phyloP scores from a whole-genome alignment of 768 basidiomycete genomes.

The Amanita jacksonii region DNA sequence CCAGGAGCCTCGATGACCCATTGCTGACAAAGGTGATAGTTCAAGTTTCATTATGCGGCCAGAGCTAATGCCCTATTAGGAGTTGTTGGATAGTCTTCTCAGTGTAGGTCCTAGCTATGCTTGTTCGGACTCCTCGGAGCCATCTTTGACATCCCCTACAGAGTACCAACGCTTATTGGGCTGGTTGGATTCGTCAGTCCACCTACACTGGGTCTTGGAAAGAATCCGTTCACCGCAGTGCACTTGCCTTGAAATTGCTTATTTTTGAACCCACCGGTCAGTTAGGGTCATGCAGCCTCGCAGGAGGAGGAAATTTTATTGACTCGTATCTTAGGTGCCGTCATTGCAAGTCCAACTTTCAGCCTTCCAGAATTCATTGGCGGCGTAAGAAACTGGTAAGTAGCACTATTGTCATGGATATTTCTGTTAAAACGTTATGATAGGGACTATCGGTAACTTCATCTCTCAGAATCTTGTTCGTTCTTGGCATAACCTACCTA shows the following conservation, averaged over 20 bases:
- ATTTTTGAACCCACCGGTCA: constrained; percentile 85
- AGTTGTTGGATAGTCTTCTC: constrained; percentile 48
- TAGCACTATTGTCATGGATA: constrained; percentile 1
- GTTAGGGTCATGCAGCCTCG: background rate
- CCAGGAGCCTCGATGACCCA: constrained; percentile 53
- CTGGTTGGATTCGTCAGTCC: constrained; percentile 78
- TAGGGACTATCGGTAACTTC: constrained; percentile 55
- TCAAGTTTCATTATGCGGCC: background rate
- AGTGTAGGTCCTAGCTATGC: constrained; percentile 28
- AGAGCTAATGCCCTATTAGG: constrained; percentile 20
- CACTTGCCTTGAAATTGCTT: constrained; percentile 86
- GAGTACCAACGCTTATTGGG: constrained; percentile 81
- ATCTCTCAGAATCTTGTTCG: too few relatives aligned
- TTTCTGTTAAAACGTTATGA: background rate
- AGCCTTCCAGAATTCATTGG: constrained; percentile 89
- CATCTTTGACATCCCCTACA: constrained; percentile 6
- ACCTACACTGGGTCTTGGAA: constrained; percentile 94
- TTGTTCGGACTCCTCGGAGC: background rate
- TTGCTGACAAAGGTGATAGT: constrained; percentile 46
- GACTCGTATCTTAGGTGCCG: constrained; percentile 51
- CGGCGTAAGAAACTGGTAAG: constrained; percentile 79
- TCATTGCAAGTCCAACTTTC: constrained; percentile 94
- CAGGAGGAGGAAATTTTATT: background rate
- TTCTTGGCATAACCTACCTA: too few relatives aligned
- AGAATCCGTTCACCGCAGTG: constrained; percentile 88